A percentile compares a stretch with the other conserved stretches of the same genome.
phyloP scores from a whole-genome alignment of 352 stramenopile species.

The Phytopythium chamaehyphon region DNA sequence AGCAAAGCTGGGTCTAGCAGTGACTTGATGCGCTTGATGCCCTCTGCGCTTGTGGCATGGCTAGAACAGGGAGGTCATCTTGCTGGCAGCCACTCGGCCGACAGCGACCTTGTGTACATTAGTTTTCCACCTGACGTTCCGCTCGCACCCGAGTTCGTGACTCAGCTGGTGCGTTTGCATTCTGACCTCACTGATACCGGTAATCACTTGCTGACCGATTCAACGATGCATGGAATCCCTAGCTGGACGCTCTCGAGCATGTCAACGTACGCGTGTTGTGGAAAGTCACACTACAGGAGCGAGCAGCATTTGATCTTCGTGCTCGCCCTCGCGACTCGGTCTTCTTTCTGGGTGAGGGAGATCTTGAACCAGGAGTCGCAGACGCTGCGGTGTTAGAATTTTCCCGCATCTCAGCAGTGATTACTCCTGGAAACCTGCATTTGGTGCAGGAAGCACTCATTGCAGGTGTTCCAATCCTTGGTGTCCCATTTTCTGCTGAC shows the following conservation, averaged over 20 bases:
- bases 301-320: constrained; percentile 53
- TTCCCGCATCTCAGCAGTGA: constrained; percentile 35
- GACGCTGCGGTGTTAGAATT: constrained; percentile 40
- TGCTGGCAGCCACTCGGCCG: not conserved
- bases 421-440: constrained; percentile 57
- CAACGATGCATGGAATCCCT: constrained; percentile 3
- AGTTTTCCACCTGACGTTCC: constrained; percentile 46
- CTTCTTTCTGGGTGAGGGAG: constrained; percentile 43
- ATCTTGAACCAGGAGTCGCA: constrained; percentile 15
- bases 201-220: not conserved
- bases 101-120: constrained; percentile 51
- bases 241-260: constrained; percentile 58
- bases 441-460: constrained; percentile 60
- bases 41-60: constrained; percentile 30
- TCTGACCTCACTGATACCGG: not conserved
- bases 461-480: constrained; percentile 56
- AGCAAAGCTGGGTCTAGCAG: constrained; percentile 13
- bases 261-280: constrained; percentile 50
- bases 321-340: constrained; percentile 38
- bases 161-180: constrained; percentile 34
- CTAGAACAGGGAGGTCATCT: constrained; percentile 11
- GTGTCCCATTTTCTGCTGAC: constrained; percentile 69
- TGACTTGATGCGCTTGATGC: constrained; percentile 12
- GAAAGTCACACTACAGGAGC: constrained; percentile 52
- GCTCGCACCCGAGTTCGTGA: constrained; percentile 51